Evolutionary conservation across 345 rosid genomes (phyloP).

Genomic region (Turnera subulata): DNA sequence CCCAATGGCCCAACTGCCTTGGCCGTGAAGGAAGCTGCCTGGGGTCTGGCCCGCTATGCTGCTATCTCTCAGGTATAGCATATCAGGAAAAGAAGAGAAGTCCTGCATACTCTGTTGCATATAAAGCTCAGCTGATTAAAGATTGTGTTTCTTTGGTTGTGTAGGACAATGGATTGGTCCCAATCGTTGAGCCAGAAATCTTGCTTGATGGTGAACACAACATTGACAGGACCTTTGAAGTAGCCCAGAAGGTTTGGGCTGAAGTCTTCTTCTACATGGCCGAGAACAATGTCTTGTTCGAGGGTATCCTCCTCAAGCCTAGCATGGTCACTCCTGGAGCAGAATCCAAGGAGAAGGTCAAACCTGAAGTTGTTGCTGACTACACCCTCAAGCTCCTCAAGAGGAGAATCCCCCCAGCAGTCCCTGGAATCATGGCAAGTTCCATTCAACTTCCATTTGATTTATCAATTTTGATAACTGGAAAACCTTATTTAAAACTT

Average conservation of each 20-base stretch:
- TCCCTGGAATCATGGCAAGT: conserved; percentile 98
- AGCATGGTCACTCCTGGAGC: conserved; percentile 99
- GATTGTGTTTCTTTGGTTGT: conserved; percentile 9
- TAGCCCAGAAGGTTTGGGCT: conserved; percentile 95
- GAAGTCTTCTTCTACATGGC: conserved; percentile 97
- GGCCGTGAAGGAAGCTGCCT: conserved; percentile 97
- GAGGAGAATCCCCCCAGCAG: conserved; percentile 82
- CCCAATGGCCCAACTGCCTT: conserved; percentile 95
- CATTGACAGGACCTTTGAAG: conserved; percentile 90
- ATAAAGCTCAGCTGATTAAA: not conserved
- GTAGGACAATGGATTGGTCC: conserved; percentile 95
- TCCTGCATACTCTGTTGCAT: not conserved
- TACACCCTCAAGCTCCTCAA: conserved; percentile 95
- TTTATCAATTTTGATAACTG: too few relatives aligned
- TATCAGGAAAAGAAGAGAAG: not conserved
- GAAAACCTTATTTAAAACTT: too few relatives aligned
- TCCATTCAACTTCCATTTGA: not conserved
- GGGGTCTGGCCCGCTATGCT: conserved; percentile 99
- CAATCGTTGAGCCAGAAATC: conserved; percentile 99
- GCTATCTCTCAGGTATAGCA: conserved; percentile 82
- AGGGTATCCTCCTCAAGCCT: conserved; percentile 95
- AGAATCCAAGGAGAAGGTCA: conserved; percentile 80
- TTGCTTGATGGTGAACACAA: conserved; percentile 93
- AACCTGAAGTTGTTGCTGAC: conserved; percentile 74
- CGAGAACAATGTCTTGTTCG: conserved; percentile 92